phyloP scores from a whole-genome alignment of 2,329 filamentous ascomycete genomes.

The Elsinoe australis region DNA sequence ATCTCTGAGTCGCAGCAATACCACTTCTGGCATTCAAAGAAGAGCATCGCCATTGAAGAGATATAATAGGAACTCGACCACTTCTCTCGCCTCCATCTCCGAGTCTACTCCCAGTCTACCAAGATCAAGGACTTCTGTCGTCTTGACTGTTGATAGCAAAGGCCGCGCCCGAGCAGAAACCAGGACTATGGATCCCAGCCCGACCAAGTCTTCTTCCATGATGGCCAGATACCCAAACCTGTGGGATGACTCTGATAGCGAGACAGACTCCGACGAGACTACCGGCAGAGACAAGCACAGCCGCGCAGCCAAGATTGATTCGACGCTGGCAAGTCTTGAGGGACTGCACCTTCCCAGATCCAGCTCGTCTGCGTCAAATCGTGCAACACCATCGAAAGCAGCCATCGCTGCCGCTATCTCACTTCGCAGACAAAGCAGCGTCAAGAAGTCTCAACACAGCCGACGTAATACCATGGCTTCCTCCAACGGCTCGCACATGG shows the following conservation, averaged over 20 bases:
- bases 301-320: slow-evolving; percentile 27
- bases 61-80: slow-evolving; percentile 28
- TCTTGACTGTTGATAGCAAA: slow-evolving; percentile 40
- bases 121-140: slow-evolving; percentile 34
- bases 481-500: slow-evolving; percentile 20
- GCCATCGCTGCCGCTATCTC: slow-evolving; percentile 30
- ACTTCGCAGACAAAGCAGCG: slow-evolving; percentile 30
- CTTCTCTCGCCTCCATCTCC: slow-evolving; percentile 39
- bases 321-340: slow-evolving; percentile 30
- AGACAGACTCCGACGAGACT: slow-evolving; percentile 28
- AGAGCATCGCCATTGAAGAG: slow-evolving; percentile 43
- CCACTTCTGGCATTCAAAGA: slow-evolving; percentile 33
- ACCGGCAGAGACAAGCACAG: slow-evolving; percentile 13
- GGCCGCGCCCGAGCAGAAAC: slow-evolving; percentile 43
- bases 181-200: slow-evolving; percentile 31
- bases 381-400: slow-evolving; percentile 30
- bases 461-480: slow-evolving; percentile 21
- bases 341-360: slow-evolving; percentile 29
- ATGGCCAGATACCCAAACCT: slow-evolving; percentile 39
- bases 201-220: slow-evolving; percentile 27
- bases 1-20: slow-evolving; percentile 26
- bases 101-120: slow-evolving; percentile 33
- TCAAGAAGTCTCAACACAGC: slow-evolving; percentile 20
- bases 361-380: slow-evolving; percentile 27
- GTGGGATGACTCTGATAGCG: slow-evolving; percentile 37